A percentile compares a stretch with the other conserved stretches of the same genome.
These are phyloP conservation scores for Scleromitrula shiraiana DNA, from an alignment of 2,329 filamentous ascomycete species.

Conservation along the genomic window DNA sequence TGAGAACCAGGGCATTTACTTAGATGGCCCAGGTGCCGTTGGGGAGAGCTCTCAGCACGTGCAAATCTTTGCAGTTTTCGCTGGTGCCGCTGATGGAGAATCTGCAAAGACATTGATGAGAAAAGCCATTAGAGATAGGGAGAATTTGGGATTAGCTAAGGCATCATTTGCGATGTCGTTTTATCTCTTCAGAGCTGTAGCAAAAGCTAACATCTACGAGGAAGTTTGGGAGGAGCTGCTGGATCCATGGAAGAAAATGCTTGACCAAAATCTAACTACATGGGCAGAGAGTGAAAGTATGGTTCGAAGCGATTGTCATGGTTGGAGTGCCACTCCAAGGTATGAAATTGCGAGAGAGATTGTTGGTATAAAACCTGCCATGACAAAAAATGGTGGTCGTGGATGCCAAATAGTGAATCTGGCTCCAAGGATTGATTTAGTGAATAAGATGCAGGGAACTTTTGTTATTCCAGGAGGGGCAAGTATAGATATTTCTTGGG, in stretches of 20 bases:
- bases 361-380: not conserved
- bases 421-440: not conserved
- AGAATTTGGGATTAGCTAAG: not conserved
- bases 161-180: not conserved
- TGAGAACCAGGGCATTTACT: not conserved
- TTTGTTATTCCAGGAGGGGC: not conserved
- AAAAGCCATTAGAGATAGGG: not conserved
- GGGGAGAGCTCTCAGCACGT: not conserved
- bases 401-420: not conserved
- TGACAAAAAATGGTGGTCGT: no score
- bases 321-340: conserved; percentile 1
- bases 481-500: not conserved
- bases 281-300: conserved; percentile 2
- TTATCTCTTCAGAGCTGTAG: not conserved
- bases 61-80: not conserved
- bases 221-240: not conserved
- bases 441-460: not conserved
- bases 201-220: not conserved
- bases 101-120: not conserved
- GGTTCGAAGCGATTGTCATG: not conserved
- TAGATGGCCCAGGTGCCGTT: not conserved
- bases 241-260: not conserved
- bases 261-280: not conserved
- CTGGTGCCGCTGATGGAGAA: not conserved
- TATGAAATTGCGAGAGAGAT: conserved; percentile 1